These are phyloP conservation scores for Macaranga tanarius DNA, from an alignment of 441 rosid genomes.

Conservation along the genomic window DNA sequence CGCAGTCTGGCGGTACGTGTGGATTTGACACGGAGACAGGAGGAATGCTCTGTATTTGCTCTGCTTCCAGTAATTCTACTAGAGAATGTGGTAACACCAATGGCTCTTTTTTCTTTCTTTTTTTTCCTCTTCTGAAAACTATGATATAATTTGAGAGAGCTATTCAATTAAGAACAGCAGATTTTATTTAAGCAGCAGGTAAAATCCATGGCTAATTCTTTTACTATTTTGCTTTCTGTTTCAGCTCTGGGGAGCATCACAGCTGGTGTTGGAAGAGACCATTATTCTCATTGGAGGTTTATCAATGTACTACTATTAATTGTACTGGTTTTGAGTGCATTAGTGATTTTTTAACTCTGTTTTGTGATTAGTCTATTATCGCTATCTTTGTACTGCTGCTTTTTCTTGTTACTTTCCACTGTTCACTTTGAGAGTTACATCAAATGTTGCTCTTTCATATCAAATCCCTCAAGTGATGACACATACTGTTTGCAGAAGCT, in stretches of 20 bases:
- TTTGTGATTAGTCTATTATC: not conserved
- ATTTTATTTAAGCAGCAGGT: not conserved
- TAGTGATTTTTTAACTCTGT: not conserved
- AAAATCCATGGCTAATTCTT: not conserved
- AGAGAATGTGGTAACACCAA: constrained; percentile 65
- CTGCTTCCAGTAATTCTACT: constrained; percentile 51
- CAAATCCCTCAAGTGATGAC: no score
- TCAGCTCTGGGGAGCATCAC: constrained; percentile 40
- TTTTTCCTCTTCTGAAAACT: not conserved
- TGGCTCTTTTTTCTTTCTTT: not conserved
- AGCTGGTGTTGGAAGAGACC: constrained; percentile 23
- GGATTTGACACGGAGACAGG: constrained; percentile 76
- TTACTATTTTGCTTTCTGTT: not conserved
- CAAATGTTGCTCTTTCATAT: no score
- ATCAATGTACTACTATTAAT: not conserved
- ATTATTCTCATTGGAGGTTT: not conserved
- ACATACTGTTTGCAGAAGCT: no score
- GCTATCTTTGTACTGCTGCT: not conserved
- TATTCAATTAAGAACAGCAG: no score
- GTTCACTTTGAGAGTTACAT: no score
- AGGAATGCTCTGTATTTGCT: constrained; percentile 63
- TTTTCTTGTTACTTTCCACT: not conserved
- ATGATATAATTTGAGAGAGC: no score
- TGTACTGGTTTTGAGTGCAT: constrained; percentile 14
- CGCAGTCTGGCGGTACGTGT: constrained; percentile 69